These are phyloP conservation scores for Mortierella sp. DNA, from an alignment of 371 early-diverging fungal species.

Conservation along the genomic window DNA sequence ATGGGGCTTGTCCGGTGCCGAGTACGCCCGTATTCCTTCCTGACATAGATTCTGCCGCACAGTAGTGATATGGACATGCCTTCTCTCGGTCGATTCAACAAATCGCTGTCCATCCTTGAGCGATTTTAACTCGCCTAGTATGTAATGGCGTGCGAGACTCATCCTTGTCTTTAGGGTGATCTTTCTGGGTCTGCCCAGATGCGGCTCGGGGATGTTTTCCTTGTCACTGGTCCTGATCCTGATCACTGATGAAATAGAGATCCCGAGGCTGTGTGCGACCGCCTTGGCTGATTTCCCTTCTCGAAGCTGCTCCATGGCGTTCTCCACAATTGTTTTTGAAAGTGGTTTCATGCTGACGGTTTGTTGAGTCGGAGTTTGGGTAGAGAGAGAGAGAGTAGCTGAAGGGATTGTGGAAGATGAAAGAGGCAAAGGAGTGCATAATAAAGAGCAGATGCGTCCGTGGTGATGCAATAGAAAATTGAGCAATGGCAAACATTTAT, in stretches of 20 bases:
- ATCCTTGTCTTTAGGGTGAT: not conserved
- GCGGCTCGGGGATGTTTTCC: slow-evolving; percentile 1
- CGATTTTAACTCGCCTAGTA: not conserved
- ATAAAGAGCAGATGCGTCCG: not conserved
- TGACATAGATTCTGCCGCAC: not conserved
- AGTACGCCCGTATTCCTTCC: not conserved
- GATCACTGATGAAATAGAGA: not conserved
- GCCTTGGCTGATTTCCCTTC: slow-evolving; percentile 1
- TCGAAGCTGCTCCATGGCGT: not conserved
- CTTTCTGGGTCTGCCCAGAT: not conserved
- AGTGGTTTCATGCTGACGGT: not conserved
- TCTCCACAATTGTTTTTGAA: not conserved
- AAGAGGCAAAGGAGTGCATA: not conserved
- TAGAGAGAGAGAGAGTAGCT: not conserved
- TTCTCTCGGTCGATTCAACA: not conserved
- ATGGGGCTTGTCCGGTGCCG: not conserved
- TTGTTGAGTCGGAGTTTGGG: not conserved
- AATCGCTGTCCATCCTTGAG: not conserved
- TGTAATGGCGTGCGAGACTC: not conserved
- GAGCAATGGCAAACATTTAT: not conserved
- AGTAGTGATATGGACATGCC: not conserved
- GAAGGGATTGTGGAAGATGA: not conserved
- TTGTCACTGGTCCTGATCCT: not conserved
- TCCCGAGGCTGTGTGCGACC: not conserved
- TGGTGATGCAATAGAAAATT: not conserved